phyloP scores from a whole-genome alignment of 2,329 filamentous ascomycete species.

The Ophiostoma sp. region DNA sequence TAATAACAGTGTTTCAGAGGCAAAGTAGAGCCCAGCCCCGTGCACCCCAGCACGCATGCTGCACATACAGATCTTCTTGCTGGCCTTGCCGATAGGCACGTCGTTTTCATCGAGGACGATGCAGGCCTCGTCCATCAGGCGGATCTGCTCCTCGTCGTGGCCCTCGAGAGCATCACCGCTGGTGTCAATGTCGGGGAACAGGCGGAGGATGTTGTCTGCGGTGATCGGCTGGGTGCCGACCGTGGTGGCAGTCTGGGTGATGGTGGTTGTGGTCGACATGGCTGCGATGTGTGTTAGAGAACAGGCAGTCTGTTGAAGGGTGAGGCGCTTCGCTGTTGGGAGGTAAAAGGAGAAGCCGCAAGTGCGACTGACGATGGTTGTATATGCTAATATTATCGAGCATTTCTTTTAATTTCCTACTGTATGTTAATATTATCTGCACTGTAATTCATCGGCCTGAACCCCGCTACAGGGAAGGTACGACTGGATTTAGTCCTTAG shows the following conservation, averaged over 20 bases:
- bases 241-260: slow-evolving; percentile 35
- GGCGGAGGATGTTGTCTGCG: slow-evolving; percentile 74
- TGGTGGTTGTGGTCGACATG: slow-evolving; percentile 27
- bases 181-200: slow-evolving; percentile 80
- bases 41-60: too few species aligned
- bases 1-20: too few species aligned
- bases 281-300: slow-evolving; percentile 5
- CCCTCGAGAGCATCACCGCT: slow-evolving; percentile 72
- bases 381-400: background rate
- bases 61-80: slow-evolving; percentile 89
- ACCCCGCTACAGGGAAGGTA: slow-evolving; percentile 14
- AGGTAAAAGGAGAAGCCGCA: background rate
- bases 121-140: slow-evolving; percentile 97
- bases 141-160: slow-evolving; percentile 96
- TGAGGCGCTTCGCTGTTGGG: background rate
- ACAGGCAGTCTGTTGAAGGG: background rate
- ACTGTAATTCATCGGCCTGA: background rate
- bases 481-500: background rate
- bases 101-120: slow-evolving; percentile 94
- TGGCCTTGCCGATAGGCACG: slow-evolving; percentile 86
- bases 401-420: background rate
- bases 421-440: background rate
- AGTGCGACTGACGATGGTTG: background rate
- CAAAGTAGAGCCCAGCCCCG: too few species aligned
- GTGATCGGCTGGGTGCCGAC: slow-evolving; percentile 61